Base-by-base conservation (phyloP, 2,329 filamentous ascomycete species). In the Stemphylium beticola region DNA sequence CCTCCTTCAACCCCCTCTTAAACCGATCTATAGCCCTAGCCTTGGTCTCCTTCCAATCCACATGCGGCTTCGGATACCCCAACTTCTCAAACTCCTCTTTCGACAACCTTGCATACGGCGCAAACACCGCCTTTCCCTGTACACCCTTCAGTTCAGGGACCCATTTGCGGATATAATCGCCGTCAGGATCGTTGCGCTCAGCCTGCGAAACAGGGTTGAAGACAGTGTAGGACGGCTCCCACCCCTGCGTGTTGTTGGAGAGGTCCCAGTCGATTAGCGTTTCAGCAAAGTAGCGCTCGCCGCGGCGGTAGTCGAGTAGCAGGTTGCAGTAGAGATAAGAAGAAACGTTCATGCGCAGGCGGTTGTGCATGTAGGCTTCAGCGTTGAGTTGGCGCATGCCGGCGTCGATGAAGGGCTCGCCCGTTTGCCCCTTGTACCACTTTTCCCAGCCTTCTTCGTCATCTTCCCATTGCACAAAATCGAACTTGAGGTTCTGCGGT, bases 351-450 rank as follows among this genome's bases (percentile, higher is more conserved):
- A 83, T 83, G 29, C 81, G 76, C 10, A 80, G 65, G 0, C 81
- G 75, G 50, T 83, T 83, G 56, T 83, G 80, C 80, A 83, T 82
- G 55, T 79, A 83, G 1, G 74, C 79, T 57, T 82, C 80, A 0
- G 69, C 57, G 37, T 79, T 78, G 38, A 83, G 65, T 50, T 83
- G 80, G 2, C 81, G 66, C 80, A 83, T 83, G 0, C 80, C 80
- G 0, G 81, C 80, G 57, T 83, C 81, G 6, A 83, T 73, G 40
- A 82, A 82, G 0, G 80, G 81, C 15, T 79, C 76, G 9, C 81
- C 81, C 0, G 80, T 79, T 10, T 54, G 73, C 1, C 80, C 80
- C 40, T 78, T 70, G 53, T 73, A 77, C 80, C 79, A 82, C 49
- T 79, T 79, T 54, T 79, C 66, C 73, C 79, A 82, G 3, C 79